Base-by-base conservation (phyloP, 129 eudicot genomes). In the Pittosporum tobira region DNA sequence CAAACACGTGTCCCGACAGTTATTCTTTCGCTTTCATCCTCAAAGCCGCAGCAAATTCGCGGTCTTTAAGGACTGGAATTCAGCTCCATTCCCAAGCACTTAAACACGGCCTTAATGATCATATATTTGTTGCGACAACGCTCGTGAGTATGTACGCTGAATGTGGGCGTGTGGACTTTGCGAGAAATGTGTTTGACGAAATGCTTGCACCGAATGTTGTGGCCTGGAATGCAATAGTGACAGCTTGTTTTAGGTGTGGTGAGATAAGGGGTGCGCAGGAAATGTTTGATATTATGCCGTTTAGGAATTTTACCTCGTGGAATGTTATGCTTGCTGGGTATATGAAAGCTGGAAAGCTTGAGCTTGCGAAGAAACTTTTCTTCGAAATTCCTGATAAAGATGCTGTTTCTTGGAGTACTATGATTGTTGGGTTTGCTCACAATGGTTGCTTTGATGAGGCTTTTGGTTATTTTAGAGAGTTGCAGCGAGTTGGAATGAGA, bases 311-410 rank as follows among this genome's bases (percentile, higher is more conserved):
- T 20, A 46, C 38, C 5, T 45, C 67, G 9, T 62, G 56, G 45
- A 62, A 47, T 62, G 43, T 47, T 36, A 62, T 62, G 67, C 55
- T 62, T 21, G 67, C 43, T 1, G 67, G 67, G 40, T 62, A 62
- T 62, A 21, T 19, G 0, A 45, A 47, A 21, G 43, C 18, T 1
- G 67, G 66, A 57, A 29, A 62, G 67, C n/a, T 62, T 36, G 67
- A 62, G 45, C 20, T 18, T 45, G 56, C 67, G 4, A 50, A 46
- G 56, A 47, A 28, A 6, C 28, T 62, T 6, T 47, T 62, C 30
- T 18, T 28, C 9, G 9, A 47, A 20, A 62, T 62, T 48, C 67
- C 56, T 7, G 11, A 19, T 27, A 62, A 47, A 34, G 56, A 62
- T 20, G 67, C 16, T 27, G 67, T 62, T 47, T 62, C 57, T 28